Evolutionary conservation across 1,284 basidiomycete species (phyloP).

Genomic region (Puccinia triticina): DNA sequence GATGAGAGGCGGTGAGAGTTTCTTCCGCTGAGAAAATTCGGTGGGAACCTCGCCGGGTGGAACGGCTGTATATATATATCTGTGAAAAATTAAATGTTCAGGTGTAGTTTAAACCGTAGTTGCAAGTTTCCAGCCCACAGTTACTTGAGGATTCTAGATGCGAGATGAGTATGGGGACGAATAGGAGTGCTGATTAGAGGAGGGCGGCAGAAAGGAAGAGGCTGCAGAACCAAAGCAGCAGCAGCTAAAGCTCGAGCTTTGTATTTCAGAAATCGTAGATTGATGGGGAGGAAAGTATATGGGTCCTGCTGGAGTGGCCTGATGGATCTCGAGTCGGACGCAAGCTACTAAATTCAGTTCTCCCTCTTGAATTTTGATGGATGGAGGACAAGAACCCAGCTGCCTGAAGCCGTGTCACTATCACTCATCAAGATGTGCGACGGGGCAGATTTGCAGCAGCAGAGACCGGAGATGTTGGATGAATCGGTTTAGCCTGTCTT

Average conservation of each 20-base stretch:
- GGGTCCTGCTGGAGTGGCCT: background rate
- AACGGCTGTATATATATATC: background rate
- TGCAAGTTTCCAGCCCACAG: constrained; percentile 14
- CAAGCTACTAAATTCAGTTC: background rate
- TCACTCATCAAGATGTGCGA: background rate
- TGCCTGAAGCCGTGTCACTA: too few species aligned
- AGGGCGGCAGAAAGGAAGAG: background rate
- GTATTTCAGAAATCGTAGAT: background rate
- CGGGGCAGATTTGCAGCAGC: background rate
- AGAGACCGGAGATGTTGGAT: constrained; percentile 6
- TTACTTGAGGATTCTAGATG: background rate
- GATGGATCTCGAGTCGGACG: background rate
- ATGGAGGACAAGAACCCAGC: background rate
- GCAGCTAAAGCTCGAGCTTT: background rate
- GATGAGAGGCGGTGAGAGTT: background rate
- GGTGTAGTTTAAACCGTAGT: background rate
- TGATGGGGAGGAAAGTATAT: background rate
- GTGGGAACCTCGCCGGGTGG: background rate
- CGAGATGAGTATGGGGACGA: constrained; percentile 14
- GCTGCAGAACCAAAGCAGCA: constrained; percentile 19
- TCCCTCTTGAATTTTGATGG: background rate
- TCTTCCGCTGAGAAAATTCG: constrained; percentile 16
- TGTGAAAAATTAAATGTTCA: background rate
- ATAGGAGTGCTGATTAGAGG: background rate
- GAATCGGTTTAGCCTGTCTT: constrained; percentile 15